phyloP scores from a whole-genome alignment of 176 grass and related monocot species.

The Themeda triandra region DNA sequence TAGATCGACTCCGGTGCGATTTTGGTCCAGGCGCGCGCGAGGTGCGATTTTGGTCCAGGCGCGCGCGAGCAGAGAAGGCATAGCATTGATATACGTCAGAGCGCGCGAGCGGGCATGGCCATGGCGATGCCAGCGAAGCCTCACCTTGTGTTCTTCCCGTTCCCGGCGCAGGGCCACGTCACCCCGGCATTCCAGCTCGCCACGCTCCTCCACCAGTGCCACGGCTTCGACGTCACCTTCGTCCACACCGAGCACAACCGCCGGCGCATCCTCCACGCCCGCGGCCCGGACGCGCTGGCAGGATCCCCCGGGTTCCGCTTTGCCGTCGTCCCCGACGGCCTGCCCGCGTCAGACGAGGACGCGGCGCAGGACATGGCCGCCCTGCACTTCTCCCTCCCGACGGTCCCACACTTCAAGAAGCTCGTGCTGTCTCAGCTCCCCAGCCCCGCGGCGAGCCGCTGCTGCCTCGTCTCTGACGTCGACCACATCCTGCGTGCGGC shows the following conservation, averaged over 20 bases:
- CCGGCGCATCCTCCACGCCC: constrained; percentile 3
- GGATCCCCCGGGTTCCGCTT: background rate
- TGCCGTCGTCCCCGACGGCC: background rate
- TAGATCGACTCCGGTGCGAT: too few relatives aligned
- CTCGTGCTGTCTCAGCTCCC: background rate
- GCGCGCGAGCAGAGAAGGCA: too few relatives aligned
- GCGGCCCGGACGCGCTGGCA: background rate
- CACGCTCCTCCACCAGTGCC: background rate
- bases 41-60: too few relatives aligned
- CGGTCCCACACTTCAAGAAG: background rate
- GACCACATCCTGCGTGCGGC: background rate
- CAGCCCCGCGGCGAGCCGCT: background rate
- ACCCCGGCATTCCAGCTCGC: constrained; percentile 9
- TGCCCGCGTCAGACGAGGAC: background rate
- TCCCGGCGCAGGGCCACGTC: constrained; percentile 39
- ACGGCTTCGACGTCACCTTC: constrained; percentile 15
- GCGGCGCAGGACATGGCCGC: background rate
- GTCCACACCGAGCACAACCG: constrained; percentile 19
- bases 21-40: too few relatives aligned
- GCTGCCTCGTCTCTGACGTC: constrained; percentile 27
- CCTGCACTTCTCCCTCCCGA: background rate
- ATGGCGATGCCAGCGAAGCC: background rate
- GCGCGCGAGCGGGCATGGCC: too few relatives aligned
- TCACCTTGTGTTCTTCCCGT: constrained; percentile 38
- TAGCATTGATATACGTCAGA: too few relatives aligned